Percentiles rank a stretch among this genome's conserved stretches.
Evolutionary conservation across 352 stramenopile species (phyloP).

Genomic region (Phytophthora hibernalis): DNA sequence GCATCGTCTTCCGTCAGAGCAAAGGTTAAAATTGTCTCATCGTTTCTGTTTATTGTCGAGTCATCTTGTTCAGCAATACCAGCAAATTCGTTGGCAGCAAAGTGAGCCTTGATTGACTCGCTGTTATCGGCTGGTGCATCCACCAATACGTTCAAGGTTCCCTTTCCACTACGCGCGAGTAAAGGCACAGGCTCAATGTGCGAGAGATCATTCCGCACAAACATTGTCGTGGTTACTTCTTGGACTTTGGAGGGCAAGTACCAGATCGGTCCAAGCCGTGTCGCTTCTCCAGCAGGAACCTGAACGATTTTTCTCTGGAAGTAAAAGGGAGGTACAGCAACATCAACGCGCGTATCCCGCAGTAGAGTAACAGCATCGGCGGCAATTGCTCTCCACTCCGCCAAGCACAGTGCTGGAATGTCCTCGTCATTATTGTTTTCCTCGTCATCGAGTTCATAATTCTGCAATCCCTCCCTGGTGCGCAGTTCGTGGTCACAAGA

Average conservation of each 20-base stretch:
- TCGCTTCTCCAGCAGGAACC: slow-evolving; percentile 30
- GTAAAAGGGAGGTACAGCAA: slow-evolving; percentile 46
- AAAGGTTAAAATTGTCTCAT: slow-evolving; percentile 32
- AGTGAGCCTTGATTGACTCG: slow-evolving; percentile 1
- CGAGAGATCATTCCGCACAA: slow-evolving; percentile 70
- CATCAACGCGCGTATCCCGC: slow-evolving; percentile 9
- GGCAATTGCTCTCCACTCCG: slow-evolving; percentile 43
- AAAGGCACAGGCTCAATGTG: slow-evolving; percentile 63
- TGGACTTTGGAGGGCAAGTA: slow-evolving; percentile 58
- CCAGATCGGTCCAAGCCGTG: slow-evolving; percentile 64
- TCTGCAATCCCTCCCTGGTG: not conserved
- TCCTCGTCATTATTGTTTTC: slow-evolving; percentile 6
- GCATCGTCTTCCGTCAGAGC: slow-evolving; percentile 12
- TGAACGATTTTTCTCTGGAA: slow-evolving; percentile 35
- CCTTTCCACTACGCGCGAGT: slow-evolving; percentile 50
- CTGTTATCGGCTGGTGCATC: not conserved
- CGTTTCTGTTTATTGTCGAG: not conserved
- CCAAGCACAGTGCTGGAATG: slow-evolving; percentile 41
- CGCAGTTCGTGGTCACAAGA: slow-evolving; percentile 35
- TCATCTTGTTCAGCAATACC: not conserved
- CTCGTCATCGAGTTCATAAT: not conserved
- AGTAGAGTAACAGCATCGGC: slow-evolving; percentile 10
- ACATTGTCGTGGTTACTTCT: slow-evolving; percentile 43
- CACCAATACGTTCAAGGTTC: slow-evolving; percentile 35
- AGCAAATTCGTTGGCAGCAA: not conserved